These are phyloP conservation scores for Blastobotrys parvus DNA, from an alignment of 805 yeast species.

Conservation along the genomic window DNA sequence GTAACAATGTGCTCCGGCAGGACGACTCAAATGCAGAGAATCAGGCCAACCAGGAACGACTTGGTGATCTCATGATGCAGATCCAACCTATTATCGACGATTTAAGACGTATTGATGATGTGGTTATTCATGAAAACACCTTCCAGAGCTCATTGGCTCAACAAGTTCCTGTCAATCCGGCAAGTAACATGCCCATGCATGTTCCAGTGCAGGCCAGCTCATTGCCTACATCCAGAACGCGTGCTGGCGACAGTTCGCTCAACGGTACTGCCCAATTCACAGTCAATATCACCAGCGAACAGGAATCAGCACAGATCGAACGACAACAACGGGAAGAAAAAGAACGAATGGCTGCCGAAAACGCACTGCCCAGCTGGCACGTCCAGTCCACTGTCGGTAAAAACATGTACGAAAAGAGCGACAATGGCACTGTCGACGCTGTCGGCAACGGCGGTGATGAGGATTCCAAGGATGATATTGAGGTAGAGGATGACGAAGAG, in stretches of 20 bases:
- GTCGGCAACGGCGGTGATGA: slow-evolving; percentile 13
- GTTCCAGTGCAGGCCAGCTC: slow-evolving; percentile 26
- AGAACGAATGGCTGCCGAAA: slow-evolving; percentile 71
- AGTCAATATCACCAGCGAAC: slow-evolving; percentile 79
- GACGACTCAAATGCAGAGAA: slow-evolving; percentile 85
- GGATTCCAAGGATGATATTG: slow-evolving; percentile 11
- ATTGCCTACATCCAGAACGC: slow-evolving; percentile 22
- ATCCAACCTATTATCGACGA: slow-evolving; percentile 80
- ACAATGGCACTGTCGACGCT: slow-evolving; percentile 8
- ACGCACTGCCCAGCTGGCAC: slow-evolving; percentile 97
- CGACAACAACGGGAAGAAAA: slow-evolving; percentile 62
- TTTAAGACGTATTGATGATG: slow-evolving; percentile 74
- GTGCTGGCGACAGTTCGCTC: slow-evolving; percentile 27
- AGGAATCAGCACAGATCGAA: slow-evolving; percentile 65
- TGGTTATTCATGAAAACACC: slow-evolving; percentile 75
- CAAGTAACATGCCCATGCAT: slow-evolving; percentile 22
- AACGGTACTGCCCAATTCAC: slow-evolving; percentile 69
- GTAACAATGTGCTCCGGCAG: slow-evolving; percentile 70
- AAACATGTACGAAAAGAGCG: slow-evolving; percentile 26
- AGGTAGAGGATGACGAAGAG: slow-evolving; percentile 5
- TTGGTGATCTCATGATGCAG: slow-evolving; percentile 80
- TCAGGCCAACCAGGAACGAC: slow-evolving; percentile 66
- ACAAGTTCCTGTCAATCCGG: slow-evolving; percentile 61
- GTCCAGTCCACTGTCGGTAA: slow-evolving; percentile 82
- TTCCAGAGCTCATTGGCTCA: slow-evolving; percentile 77